Base-by-base conservation (phyloP, 805 yeast species). In the Saccharomycopsis malanga region DNA sequence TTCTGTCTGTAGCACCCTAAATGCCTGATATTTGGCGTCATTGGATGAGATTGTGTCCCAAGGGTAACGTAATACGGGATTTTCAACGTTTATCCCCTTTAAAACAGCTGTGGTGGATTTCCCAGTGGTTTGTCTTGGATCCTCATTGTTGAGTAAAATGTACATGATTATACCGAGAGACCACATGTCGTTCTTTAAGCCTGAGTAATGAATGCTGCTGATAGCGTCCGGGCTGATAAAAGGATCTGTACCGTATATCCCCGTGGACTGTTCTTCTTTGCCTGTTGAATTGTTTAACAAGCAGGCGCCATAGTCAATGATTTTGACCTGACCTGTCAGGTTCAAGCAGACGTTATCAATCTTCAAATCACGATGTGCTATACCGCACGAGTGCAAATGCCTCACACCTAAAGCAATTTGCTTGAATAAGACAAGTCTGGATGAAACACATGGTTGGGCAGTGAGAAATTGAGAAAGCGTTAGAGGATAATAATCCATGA, bases 341-440 rank as follows among this genome's bases (percentile, higher is more conserved):
- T 86, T 79, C 38, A 89, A 66, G 35, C 91, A 62, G 24, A 89
- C 68, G 62, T 89, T 89, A 59, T 89, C 97, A 10, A 94, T 87
- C 63, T 89, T 89, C 52, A 89, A 69, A 59, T 89, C 97, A 58
- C 96, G 83, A 63, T 89, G 97, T 0, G 96, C 89, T 21, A 89
- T 88, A 24, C 96, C 96, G 63, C 81, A 87, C 9, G 78, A 73
- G 63, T 89, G 97, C 80, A 91, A 79, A 63, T 84, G 86, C 22
- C 78, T 73, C 29, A 89, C 73, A 1, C 95, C 97, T 53, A 80
- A 76, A 53, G 88, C 68, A 30, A 87, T 73, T 62, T 89, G 97
- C 60, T 88, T 88, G 69, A 87, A 76, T 5, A 51, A 12, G 17
- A 23, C 3, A 6, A 48, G 39, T 35, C 42, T 44, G 17, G 23